Evolutionary conservation across 2,329 filamentous ascomycete genomes (phyloP), one percentile per base, ranked within the genome.

Genomic region (Arthrobotrys megalospora): DNA sequence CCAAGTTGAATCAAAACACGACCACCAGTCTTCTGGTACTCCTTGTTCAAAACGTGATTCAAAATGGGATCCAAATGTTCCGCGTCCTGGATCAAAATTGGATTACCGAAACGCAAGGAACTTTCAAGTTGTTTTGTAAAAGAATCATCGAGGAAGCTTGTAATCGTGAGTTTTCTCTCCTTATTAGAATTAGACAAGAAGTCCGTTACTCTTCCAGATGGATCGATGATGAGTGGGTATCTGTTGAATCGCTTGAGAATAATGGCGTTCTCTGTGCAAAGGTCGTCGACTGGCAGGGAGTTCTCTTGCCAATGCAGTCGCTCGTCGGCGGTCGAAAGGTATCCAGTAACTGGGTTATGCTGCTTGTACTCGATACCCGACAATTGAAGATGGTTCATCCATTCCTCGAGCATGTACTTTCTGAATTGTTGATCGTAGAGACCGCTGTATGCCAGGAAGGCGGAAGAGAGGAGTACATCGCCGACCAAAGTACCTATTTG

Each of bases 71-170:
- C 96, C 72, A 99, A 87, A 84, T 99, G 93, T 85, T 99, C 96
- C 0, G 96, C 96, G 84, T 99, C 96, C 85, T 99, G 96, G 77
- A 99, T 99, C 79, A 99, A 89, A 81, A 99, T 99, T 0, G 96
- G 95, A 83, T 99, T 99, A 83, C 96, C 96, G 85, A 99, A 99
- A 83, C 96, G 93, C 79, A 99, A 88, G 16, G 96, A 96, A 83
- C 94, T 98, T 86, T 99, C 96, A 14, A 99, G 88, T 84, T 99
- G 96, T 85, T 99, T 99, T 79, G 96, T 96, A 84, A 99, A 99
- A 0, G 93, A 96, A 83, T 97, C 95, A 83, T 99, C 96, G 83
- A 99, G 85, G 89, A 99, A 99, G 85, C 96, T 98, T 0, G 96
- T 99, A 63, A 99, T 93, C 0, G 95, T 99, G 76, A 99, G 89